These are phyloP conservation scores for Pleurotus tuber-regium DNA, from an alignment of 768 basidiomycete species.

Conservation along the genomic window DNA sequence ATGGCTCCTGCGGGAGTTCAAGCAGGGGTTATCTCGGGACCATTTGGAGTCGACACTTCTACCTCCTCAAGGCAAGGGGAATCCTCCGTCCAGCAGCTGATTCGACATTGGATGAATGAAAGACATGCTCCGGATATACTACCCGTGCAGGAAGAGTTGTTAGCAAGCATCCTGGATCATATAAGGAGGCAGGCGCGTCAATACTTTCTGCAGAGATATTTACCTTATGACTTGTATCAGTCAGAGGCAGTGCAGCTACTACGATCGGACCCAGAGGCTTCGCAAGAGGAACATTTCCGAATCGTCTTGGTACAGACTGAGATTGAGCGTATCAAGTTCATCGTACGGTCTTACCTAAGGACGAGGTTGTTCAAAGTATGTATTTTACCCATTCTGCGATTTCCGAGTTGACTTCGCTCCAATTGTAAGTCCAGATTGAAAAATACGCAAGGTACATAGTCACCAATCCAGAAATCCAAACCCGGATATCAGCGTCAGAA, in stretches of 20 bases:
- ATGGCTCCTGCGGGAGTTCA: slow-evolving; percentile 1
- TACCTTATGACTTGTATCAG: slow-evolving; percentile 34
- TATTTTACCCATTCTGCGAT: not conserved
- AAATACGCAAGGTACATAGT: slow-evolving; percentile 81
- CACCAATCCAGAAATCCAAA: slow-evolving; percentile 67
- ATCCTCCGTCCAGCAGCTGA: slow-evolving; percentile 66
- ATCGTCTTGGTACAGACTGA: slow-evolving; percentile 94
- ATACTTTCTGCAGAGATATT: too few relatives aligned
- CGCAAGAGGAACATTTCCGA: slow-evolving; percentile 90
- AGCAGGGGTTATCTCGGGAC: not conserved
- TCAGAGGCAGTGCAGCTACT: slow-evolving; percentile 75
- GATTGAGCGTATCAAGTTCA: slow-evolving; percentile 90
- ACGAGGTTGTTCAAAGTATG: slow-evolving; percentile 81
- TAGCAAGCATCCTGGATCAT: slow-evolving; percentile 68
- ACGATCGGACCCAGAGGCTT: slow-evolving; percentile 77
- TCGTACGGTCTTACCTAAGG: slow-evolving; percentile 86
- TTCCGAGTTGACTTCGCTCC: not conserved
- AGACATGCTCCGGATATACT: slow-evolving; percentile 79
- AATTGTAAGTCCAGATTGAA: slow-evolving; percentile 77
- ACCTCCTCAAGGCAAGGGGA: slow-evolving; percentile 31
- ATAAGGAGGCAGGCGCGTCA: slow-evolving; percentile 79
- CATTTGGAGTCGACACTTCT: not conserved
- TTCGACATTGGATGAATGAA: slow-evolving; percentile 86
- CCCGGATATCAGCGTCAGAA: slow-evolving; percentile 80
- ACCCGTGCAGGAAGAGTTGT: slow-evolving; percentile 65